phyloP scores from a whole-genome alignment of 345 rosid genomes.

The Erodium maritimum region DNA sequence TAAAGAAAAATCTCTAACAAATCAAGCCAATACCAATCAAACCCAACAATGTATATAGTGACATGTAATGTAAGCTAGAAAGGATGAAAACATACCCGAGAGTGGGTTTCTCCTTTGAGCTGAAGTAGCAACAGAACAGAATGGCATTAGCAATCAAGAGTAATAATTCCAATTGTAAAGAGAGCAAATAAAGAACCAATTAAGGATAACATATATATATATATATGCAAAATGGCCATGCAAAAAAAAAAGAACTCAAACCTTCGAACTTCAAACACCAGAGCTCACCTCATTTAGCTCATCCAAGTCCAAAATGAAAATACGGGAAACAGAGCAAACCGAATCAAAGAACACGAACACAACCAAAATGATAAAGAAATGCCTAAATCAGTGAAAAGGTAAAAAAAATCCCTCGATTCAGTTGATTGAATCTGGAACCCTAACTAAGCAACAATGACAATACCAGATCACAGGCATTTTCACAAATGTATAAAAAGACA shows the following conservation, averaged over 20 bases:
- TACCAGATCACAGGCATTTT: not conserved
- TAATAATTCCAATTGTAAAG: not conserved
- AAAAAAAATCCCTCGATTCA: too few species aligned
- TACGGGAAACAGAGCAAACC: too few species aligned
- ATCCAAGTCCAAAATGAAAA: too few species aligned
- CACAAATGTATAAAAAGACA: not conserved
- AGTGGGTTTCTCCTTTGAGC: conserved; percentile 97
- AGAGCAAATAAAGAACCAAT: not conserved
- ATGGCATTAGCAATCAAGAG: not conserved
- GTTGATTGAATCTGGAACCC: not conserved
- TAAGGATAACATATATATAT: too few species aligned
- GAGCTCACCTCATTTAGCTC: too few species aligned
- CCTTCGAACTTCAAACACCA: too few species aligned
- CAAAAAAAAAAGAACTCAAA: too few species aligned
- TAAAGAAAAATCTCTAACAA: not conserved
- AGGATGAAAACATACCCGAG: conserved; percentile 38
- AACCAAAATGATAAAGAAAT: too few species aligned
- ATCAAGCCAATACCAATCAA: not conserved
- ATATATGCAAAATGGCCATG: too few species aligned
- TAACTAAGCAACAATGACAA: too few species aligned
- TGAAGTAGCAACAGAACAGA: conserved; percentile 15
- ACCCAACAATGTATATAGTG: not conserved
- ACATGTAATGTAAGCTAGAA: not conserved
- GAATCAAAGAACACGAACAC: too few species aligned
- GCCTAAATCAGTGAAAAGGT: too few species aligned